phyloP scores from a whole-genome alignment of 2,329 filamentous ascomycete species.

The Paraconiothyrium brasiliense region DNA sequence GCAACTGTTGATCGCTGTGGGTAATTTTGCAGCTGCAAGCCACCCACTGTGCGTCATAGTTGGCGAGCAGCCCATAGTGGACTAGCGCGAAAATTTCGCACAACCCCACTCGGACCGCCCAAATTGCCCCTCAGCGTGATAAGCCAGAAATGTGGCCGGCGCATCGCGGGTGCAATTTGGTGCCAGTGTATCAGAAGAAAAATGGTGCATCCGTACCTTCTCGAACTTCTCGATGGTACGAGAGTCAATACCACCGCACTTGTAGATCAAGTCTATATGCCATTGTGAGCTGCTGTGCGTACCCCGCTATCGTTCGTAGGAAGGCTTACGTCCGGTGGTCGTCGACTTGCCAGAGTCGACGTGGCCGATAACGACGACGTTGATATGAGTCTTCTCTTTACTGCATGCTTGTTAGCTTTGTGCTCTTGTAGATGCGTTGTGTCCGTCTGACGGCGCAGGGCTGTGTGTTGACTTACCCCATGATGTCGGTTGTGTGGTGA shows the following conservation, averaged over 20 bases:
- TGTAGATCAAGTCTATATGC: constrained; percentile 94
- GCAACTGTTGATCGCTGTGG: constrained; percentile 1
- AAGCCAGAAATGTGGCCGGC: constrained; percentile 43
- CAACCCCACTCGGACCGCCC: constrained; percentile 48
- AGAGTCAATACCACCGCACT: constrained; percentile 99
- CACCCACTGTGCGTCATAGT: constrained; percentile 43
- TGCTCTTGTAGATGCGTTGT: constrained; percentile 18
- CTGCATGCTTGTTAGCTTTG: constrained; percentile 60
- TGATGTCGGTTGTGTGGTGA: constrained; percentile 59
- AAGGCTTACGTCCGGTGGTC: constrained; percentile 79
- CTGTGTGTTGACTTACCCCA: constrained; percentile 64
- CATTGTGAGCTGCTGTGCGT: constrained; percentile 42
- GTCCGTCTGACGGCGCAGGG: constrained; percentile 25
- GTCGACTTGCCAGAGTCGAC: constrained; percentile 99
- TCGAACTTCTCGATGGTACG: constrained; percentile 99
- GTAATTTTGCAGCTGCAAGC: constrained; percentile 20
- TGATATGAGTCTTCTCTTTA: constrained; percentile 95
- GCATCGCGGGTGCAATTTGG: constrained; percentile 29
- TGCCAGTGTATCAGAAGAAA: constrained; percentile 25
- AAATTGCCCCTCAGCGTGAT: constrained; percentile 50
- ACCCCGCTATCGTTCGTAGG: constrained; percentile 41
- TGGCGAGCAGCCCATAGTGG: constrained; percentile 39
- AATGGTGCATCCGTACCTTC: constrained; percentile 75
- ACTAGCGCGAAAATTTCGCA: constrained; percentile 51
- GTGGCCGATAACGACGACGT: constrained; percentile 98